Conservation (phyloP, 805 yeast genomes). For the Candida glaebosa region DNA sequence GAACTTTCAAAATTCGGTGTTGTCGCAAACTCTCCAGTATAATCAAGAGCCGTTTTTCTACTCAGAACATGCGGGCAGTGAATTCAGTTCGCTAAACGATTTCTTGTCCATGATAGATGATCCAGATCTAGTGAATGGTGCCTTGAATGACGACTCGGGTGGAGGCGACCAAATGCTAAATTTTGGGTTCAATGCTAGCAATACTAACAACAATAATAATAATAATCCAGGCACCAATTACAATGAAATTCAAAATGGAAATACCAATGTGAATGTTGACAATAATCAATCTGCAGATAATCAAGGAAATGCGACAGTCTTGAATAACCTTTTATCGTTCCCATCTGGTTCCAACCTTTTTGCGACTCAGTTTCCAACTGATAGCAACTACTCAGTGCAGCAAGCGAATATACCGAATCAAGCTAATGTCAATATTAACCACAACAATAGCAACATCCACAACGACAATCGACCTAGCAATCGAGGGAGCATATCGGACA, state of each 20-base stretch:
- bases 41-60: constrained; percentile 75
- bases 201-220: not conserved
- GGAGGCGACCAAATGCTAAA: constrained; percentile 18
- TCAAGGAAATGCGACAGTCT: constrained; percentile 10
- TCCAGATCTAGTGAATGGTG: constrained; percentile 59
- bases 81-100: constrained; percentile 84
- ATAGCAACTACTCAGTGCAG: constrained; percentile 5
- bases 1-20: constrained; percentile 21
- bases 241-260: not conserved
- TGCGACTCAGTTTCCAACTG: constrained; percentile 11
- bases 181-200: constrained; percentile 15
- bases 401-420: constrained; percentile 4
- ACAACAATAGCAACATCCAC: constrained; percentile 9
- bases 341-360: constrained; percentile 27
- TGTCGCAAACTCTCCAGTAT: constrained; percentile 40
- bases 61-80: constrained; percentile 91
- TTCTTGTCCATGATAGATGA: constrained; percentile 89
- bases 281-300: constrained; percentile 6
- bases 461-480: constrained; percentile 11
- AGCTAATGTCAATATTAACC: constrained; percentile 11
- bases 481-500: constrained; percentile 6
- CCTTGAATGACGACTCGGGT: constrained; percentile 25
- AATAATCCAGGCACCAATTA: not conserved
- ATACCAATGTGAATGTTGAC: not conserved
- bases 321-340: constrained; percentile 23